Base-by-base conservation (phyloP, 768 basidiomycete species). In the Daedaleopsis sinensis region DNA sequence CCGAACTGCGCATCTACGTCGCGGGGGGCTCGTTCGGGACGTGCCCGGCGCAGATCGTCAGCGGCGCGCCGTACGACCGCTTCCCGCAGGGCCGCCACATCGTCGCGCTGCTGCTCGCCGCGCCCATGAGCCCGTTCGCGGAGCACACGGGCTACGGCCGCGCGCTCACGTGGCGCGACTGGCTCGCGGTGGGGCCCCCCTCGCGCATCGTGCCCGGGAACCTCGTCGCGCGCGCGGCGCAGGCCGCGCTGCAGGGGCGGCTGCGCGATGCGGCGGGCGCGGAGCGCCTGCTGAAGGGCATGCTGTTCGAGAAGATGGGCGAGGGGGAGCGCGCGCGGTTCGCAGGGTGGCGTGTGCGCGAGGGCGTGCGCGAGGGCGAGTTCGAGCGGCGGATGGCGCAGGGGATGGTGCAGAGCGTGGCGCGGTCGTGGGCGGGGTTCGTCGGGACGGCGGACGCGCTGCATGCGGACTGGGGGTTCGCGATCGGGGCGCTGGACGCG, bases 11-110 rank as follows among this genome's bases (percentile, higher is more conserved):
- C 62, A 74, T 84, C 44, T 86, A 83, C 73, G 59, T 87, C 57
- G 70, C 76, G 15, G 86, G 82, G 0, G 81, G 81, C 13, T 84
- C 84, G 3, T 84, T 80, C 64, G 86, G 86, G 19, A 82, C 81
- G 0, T 76, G 79, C 12, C 74, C 79, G 3, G 81, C 85, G 0
- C 86, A 87, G 73, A 83, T 86, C 39, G 66, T 87, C 13, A 86
- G 83, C 59, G 82, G 81, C 1, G 78, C 81, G 0, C 67, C 83
- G 0, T 82, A 80, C 70, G 76, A 81, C 65, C 64, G 71, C 16
- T 88, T 87, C 61, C 83, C 84, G 8, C 75, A 79, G 32, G 82
- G 81, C 19, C 72, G 75, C 16, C 71, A 77, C 52, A 77, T 86
- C 62, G 73, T 68, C 5, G 82, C 81, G 2, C 74, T 84, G 65